Evolutionary conservation across 176 grass and related monocot genomes (phyloP), one percentile per base, ranked within the genome.

Genomic region (Pontederia crassipes): DNA sequence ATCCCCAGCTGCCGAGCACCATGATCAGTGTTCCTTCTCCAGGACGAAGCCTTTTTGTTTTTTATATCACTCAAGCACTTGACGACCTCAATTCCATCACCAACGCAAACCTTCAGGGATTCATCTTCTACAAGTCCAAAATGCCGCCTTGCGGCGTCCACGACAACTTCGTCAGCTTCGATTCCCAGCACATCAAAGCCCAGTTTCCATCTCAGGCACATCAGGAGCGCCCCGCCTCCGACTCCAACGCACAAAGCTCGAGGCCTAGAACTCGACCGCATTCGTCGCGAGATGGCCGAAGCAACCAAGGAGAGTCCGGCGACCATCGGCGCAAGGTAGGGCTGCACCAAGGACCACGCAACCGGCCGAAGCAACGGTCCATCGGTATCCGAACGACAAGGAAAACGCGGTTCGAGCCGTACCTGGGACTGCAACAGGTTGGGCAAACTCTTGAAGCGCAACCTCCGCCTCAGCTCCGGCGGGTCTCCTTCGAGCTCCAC

Each of bases 391-490:
- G 67, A 50, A 54, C 55, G 35, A 75, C 40, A 12, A 32, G 53
- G 61, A 2, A 59, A 28, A 32, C 40, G 65, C 12, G 58, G n/a
- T 0, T 52, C 49, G 67, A 96, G 70, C 46, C 58, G 73, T 66
- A 90, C 78, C 75, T 90, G 87, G 9, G 87, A 85, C 62, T 96
- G 92, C 7, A 96, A 79, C 55, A 96, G 83, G 83, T 83, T 87
- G 0, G 92, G 92, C 81, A 82, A 85, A 14, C 92, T 75, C 78
- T 90, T 90, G 70, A 96, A 96, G 0, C 87, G 86, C 76, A 96
- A 59, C 59, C 87, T 75, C 27, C 83, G 69, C 47, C 59, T 71
- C 12, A 82, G 28, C 46, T 96, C 81, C 0, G 55, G 28, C 14
- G 12, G 35, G 13, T 72, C 28, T 10, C 61, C 46, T 59, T 83